phyloP scores from a whole-genome alignment of 805 yeast species.

The Peterozyma toletana region DNA sequence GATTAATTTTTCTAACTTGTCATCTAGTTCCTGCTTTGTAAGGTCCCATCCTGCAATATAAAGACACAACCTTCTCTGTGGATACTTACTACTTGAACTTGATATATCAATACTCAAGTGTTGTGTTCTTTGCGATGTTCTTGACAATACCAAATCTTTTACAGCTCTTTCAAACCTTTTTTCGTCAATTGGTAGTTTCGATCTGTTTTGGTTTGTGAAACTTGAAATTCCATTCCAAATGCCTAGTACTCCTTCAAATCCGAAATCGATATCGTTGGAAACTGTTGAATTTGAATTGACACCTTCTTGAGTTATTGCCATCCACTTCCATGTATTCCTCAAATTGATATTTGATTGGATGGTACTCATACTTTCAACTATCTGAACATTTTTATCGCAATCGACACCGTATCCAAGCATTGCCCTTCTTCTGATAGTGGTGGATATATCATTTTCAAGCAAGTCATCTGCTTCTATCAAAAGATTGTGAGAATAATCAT shows the following conservation, averaged over 20 bases:
- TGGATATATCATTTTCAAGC: constrained; percentile 66
- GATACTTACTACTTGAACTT: constrained; percentile 40
- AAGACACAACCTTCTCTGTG: constrained; percentile 72
- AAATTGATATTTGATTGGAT: constrained; percentile 50
- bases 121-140: constrained; percentile 34
- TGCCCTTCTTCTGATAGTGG: constrained; percentile 67
- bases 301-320: constrained; percentile 61
- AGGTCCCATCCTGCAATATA: constrained; percentile 89
- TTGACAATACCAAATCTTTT: constrained; percentile 34
- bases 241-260: constrained; percentile 83
- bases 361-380: constrained; percentile 44
- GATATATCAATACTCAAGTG: constrained; percentile 36
- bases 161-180: constrained; percentile 44
- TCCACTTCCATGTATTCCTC: constrained; percentile 89
- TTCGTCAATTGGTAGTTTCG: constrained; percentile 24
- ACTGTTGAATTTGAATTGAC: constrained; percentile 61
- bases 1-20: constrained; percentile 50
- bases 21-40: constrained; percentile 67
- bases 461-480: constrained; percentile 22
- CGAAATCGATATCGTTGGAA: constrained; percentile 66
- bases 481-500: constrained; percentile 12
- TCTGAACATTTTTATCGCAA: constrained; percentile 52
- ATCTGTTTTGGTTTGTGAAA: constrained; percentile 41
- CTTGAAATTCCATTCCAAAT: constrained; percentile 77
- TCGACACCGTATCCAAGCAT: constrained; percentile 64